Evolutionary conservation across 306 rosid species (phyloP), one percentile per base, ranked within the genome.

Genomic region (Quercus agrifolia): DNA sequence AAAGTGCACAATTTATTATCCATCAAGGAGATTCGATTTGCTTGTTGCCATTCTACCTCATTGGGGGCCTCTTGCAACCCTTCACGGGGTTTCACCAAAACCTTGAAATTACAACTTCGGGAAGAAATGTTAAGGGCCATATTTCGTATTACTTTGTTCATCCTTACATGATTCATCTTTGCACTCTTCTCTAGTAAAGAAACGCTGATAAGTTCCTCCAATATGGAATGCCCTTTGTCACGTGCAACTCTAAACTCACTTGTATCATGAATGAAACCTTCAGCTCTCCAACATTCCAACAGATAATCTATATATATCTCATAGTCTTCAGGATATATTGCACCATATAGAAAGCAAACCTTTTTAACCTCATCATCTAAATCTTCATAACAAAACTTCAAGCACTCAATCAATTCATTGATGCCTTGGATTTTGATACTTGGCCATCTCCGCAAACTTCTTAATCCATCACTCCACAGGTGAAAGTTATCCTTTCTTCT

Each of bases 231-330:
- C 18, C 70, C 46, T 12, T 41, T 15, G 18, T 35, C 71, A 13
- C 71, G 70, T 2, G 58, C 46, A 12, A 38, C 30, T 4, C 52
- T 52, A 5, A 58, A 75, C 7, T 2, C 2, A 62, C 69, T 78
- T 21, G 38, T 28, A 6, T 75, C 71, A 74, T n/a, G 25, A 58
- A 41, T 44, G 27, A 75, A 59, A 28, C 58, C 46, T 38, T 59
- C 73, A 4, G 83, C 81, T 19, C 73, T 71, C 81, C 77, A 85
- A 71, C 85, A 78, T 71, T 85, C 88, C 55, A 81, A 80, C 27
- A 75, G 56, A 59, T 78, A 46, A 72, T 81, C 71, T 5, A 33
- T 46, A 74, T 75, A 64, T 33, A 85, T 67, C 33, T 78, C 68
- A 76, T 30, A 70, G 1, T 85, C 61, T 23, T 71, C 78, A 1